A percentile compares a stretch with the other conserved stretches of the same genome.
Evolutionary conservation across 345 rosid genomes (phyloP).

Genomic region (Rhodamnia argentea): DNA sequence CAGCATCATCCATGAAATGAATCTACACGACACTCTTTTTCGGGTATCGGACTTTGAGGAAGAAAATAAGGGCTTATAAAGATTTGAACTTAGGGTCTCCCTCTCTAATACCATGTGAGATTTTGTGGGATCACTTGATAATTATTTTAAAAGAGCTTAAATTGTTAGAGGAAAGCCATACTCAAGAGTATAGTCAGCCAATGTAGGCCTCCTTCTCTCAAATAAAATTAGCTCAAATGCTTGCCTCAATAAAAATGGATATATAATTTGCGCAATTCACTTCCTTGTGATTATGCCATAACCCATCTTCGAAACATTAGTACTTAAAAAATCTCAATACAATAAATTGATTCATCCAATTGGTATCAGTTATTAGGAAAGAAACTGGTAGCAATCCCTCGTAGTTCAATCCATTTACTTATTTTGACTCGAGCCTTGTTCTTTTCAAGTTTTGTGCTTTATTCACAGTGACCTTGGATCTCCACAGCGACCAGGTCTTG

Average conservation of each 20-base stretch:
- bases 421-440: background rate
- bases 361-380: background rate
- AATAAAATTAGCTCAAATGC: background rate
- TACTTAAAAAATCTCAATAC: background rate
- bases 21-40: background rate
- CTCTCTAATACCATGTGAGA: background rate
- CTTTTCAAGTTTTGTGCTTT: background rate
- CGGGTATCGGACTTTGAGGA: background rate
- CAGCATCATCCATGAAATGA: background rate
- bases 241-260: background rate
- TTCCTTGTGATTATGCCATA: background rate
- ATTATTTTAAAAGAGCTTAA: background rate
- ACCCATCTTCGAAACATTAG: background rate
- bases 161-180: background rate
- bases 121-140: background rate
- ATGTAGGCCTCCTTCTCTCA: background rate
- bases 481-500: background rate
- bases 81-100: background rate
- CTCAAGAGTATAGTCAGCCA: background rate
- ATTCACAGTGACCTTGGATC: background rate
- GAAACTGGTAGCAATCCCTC: background rate
- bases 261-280: background rate
- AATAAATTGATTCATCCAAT: background rate
- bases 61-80: background rate
- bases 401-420: background rate